Evolutionary conservation across 2,329 filamentous ascomycete species (phyloP).

Genomic region (Penicillium sp.): DNA sequence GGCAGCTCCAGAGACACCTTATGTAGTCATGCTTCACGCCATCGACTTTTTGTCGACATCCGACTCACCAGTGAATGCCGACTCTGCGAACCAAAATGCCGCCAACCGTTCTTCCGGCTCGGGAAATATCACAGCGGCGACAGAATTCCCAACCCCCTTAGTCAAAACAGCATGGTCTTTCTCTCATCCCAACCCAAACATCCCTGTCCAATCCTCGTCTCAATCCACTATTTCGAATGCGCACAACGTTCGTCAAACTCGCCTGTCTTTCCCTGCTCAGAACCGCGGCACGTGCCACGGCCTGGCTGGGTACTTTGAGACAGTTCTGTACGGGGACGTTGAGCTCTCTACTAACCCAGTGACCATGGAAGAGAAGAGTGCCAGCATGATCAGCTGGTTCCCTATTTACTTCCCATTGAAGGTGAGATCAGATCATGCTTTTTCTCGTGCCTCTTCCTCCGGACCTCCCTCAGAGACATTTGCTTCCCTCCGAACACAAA

Average conservation of each 20-base stretch:
- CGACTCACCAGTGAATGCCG: constrained; percentile 43
- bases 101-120: constrained; percentile 28
- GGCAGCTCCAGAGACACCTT: constrained; percentile 83
- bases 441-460: too few relatives aligned
- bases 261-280: constrained; percentile 74
- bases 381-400: constrained; percentile 99
- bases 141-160: constrained; percentile 37
- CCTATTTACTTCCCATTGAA: constrained; percentile 97
- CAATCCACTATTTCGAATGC: constrained; percentile 70
- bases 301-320: constrained; percentile 92
- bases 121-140: constrained; percentile 27
- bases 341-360: constrained; percentile 93
- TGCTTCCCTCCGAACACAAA: neutral
- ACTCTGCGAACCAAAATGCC: constrained; percentile 21
- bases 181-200: constrained; percentile 42
- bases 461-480: neutral
- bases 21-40: constrained; percentile 89
- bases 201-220: constrained; percentile 32
- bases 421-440: constrained; percentile 54
- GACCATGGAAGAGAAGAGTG: constrained; percentile 87
- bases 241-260: constrained; percentile 82
- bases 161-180: constrained; percentile 49
- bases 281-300: constrained; percentile 85
- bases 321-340: constrained; percentile 81
- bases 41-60: constrained; percentile 79